These are phyloP conservation scores for Raffaelea ambrosiae DNA, from an alignment of 2,329 filamentous ascomycete genomes.

Conservation along the genomic window DNA sequence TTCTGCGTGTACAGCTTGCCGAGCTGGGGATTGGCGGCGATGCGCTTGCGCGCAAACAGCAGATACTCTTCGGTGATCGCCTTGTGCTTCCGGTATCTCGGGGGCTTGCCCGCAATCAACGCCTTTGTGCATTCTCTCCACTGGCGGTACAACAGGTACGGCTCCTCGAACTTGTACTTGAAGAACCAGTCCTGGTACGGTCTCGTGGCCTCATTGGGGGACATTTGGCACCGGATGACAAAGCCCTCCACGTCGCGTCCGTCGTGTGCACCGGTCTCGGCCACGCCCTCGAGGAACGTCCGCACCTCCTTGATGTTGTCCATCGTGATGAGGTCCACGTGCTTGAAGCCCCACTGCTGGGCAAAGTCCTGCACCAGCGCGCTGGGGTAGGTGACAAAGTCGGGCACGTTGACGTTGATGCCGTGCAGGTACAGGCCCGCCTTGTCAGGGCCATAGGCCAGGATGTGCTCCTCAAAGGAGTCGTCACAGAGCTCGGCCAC, in stretches of 20 bases:
- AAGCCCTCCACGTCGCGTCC: slow-evolving; percentile 95
- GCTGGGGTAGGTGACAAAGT: slow-evolving; percentile 82
- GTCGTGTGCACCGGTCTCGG: slow-evolving; percentile 81
- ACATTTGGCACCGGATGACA: slow-evolving; percentile 79
- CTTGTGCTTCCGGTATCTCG: slow-evolving; percentile 76
- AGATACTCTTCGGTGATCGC: slow-evolving; percentile 90
- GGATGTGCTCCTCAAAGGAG: slow-evolving; percentile 90
- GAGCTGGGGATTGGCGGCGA: slow-evolving; percentile 60
- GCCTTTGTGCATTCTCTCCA: slow-evolving; percentile 97
- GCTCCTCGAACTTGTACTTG: slow-evolving; percentile 99
- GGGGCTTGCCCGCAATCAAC: slow-evolving; percentile 65
- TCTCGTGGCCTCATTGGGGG: slow-evolving; percentile 35
- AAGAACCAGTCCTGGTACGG: slow-evolving; percentile 95
- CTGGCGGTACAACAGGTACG: slow-evolving; percentile 96
- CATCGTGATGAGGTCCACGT: slow-evolving; percentile 72
- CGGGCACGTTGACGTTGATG: slow-evolving; percentile 89
- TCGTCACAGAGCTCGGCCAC: slow-evolving; percentile 97
- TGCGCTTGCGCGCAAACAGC: slow-evolving; percentile 64
- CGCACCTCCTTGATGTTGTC: slow-evolving; percentile 67
- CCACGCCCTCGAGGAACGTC: slow-evolving; percentile 72
- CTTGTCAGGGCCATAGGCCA: slow-evolving; percentile 73
- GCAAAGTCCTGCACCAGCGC: slow-evolving; percentile 82
- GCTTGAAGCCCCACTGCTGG: slow-evolving; percentile 86
- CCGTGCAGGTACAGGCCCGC: slow-evolving; percentile 93
- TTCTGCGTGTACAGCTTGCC: slow-evolving; percentile 71